Percentiles rank a stretch among this genome's conserved stretches.
Conservation (phyloP, 805 yeast species). For the Lipomyces yamanashiensis region DNA sequence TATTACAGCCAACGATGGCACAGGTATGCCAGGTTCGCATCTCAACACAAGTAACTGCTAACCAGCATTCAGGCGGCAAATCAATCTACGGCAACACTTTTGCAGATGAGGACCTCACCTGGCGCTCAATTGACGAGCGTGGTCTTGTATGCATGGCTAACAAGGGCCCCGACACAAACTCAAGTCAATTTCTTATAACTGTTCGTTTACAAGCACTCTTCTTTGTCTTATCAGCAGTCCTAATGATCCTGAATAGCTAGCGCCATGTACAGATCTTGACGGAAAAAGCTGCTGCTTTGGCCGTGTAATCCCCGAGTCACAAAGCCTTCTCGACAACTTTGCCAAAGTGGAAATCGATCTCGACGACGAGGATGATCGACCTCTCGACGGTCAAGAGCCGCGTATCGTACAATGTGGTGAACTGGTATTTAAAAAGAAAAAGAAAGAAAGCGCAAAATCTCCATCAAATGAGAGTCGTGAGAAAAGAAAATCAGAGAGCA, state of each 20-base stretch:
- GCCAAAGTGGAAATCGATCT: constrained; percentile 23
- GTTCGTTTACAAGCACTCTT: constrained; percentile 9
- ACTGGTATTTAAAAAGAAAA: constrained; percentile 30
- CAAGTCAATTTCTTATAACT: constrained; percentile 91
- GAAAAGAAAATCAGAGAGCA: neutral
- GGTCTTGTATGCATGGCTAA: constrained; percentile 75
- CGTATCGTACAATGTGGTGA: constrained; percentile 32
- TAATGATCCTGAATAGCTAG: constrained; percentile 15
- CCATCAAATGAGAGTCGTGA: neutral
- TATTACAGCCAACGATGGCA: constrained; percentile 62
- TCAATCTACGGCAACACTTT: constrained; percentile 74
- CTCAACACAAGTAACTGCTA: neutral
- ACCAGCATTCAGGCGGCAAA: constrained; percentile 49
- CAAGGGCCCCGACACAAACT: constrained; percentile 69
- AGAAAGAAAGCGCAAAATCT: neutral
- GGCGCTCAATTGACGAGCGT: constrained; percentile 63
- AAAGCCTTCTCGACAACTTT: constrained; percentile 18
- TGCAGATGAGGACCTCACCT: constrained; percentile 72
- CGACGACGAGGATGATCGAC: constrained; percentile 31
- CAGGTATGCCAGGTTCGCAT: constrained; percentile 49
- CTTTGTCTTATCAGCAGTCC: neutral
- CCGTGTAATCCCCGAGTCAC: constrained; percentile 24
- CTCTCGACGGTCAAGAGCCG: constrained; percentile 30
- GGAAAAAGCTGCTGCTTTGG: constrained; percentile 96
- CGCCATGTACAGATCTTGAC: constrained; percentile 65